phyloP scores from a whole-genome alignment of 2,329 filamentous ascomycete genomes.

The Colletotrichum acutatum region DNA sequence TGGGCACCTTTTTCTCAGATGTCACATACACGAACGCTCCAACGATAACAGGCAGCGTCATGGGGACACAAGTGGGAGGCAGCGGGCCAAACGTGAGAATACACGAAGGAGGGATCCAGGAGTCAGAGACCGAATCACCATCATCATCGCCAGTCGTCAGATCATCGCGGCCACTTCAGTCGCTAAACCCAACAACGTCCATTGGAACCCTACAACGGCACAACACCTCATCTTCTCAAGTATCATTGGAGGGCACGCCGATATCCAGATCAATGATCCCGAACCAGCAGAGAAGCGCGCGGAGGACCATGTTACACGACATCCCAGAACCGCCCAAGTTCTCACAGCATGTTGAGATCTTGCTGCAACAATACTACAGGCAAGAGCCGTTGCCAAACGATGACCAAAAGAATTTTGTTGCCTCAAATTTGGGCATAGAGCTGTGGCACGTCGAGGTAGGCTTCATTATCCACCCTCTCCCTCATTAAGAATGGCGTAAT shows the following conservation, averaged over 20 bases:
- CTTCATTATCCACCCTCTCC: neutral
- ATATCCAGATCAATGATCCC: constrained; percentile 55
- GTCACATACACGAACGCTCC: constrained; percentile 20
- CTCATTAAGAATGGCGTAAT: neutral
- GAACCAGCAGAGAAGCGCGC: constrained; percentile 56
- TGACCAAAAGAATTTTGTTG: constrained; percentile 62
- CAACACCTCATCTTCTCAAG: neutral
- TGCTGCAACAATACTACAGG: constrained; percentile 65
- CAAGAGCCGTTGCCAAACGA: constrained; percentile 59
- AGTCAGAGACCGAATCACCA: neutral
- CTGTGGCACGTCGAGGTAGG: constrained; percentile 60
- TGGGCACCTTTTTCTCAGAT: constrained; percentile 22
- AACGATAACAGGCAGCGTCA: neutral
- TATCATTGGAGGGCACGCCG: constrained; percentile 36
- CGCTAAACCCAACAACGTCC: constrained; percentile 38
- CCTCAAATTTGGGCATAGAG: constrained; percentile 65
- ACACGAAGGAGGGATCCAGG: neutral
- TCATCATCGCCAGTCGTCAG: constrained; percentile 39
- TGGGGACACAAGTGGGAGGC: neutral
- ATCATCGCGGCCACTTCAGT: constrained; percentile 35
- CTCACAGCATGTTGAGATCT: constrained; percentile 59
- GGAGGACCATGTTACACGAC: constrained; percentile 51
- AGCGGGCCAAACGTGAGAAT: neutral
- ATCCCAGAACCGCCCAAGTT: constrained; percentile 57
- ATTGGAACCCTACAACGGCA: constrained; percentile 13